Percentiles rank a stretch among this genome's conserved stretches.
These are phyloP conservation scores for Beauveria medogensis DNA, from an alignment of 2,329 filamentous ascomycete genomes.

Conservation along the genomic window DNA sequence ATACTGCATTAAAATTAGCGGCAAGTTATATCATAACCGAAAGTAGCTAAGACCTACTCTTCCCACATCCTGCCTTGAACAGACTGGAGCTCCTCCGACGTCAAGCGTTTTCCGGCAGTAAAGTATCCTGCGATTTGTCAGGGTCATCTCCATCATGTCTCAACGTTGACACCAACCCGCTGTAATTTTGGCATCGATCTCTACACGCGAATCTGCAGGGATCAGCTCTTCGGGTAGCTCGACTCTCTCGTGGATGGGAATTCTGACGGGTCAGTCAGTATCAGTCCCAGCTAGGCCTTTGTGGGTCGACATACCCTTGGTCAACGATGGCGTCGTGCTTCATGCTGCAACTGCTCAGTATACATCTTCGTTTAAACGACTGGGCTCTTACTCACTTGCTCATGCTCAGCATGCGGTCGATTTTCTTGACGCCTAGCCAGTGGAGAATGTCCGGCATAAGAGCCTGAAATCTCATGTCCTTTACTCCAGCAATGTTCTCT, in stretches of 20 bases:
- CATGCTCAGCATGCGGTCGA: slow-evolving; percentile 98
- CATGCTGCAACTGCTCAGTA: slow-evolving; percentile 48
- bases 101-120: slow-evolving; percentile 84
- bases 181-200: slow-evolving; percentile 98
- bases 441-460: slow-evolving; percentile 97
- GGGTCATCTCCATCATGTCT: not conserved
- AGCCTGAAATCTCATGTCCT: slow-evolving; percentile 95
- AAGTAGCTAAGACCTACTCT: slow-evolving; percentile 41
- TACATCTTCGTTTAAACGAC: not conserved
- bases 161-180: slow-evolving; percentile 55
- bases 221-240: slow-evolving; percentile 92
- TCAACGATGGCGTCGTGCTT: slow-evolving; percentile 84
- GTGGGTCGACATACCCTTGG: slow-evolving; percentile 52
- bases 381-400: slow-evolving; percentile 59
- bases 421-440: slow-evolving; percentile 97
- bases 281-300: slow-evolving; percentile 6
- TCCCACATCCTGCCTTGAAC: slow-evolving; percentile 92
- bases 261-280: slow-evolving; percentile 37
- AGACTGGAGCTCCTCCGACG: slow-evolving; percentile 72
- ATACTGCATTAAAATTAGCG: slow-evolving; percentile 24
- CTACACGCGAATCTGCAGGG: slow-evolving; percentile 88
- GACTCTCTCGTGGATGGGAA: slow-evolving; percentile 81
- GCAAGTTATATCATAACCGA: not conserved
- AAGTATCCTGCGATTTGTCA: slow-evolving; percentile 51
- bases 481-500: slow-evolving; percentile 97